These are phyloP conservation scores for Yamadazyma sp. DNA, from an alignment of 1,139 yeast genomes.

Conservation along the genomic window DNA sequence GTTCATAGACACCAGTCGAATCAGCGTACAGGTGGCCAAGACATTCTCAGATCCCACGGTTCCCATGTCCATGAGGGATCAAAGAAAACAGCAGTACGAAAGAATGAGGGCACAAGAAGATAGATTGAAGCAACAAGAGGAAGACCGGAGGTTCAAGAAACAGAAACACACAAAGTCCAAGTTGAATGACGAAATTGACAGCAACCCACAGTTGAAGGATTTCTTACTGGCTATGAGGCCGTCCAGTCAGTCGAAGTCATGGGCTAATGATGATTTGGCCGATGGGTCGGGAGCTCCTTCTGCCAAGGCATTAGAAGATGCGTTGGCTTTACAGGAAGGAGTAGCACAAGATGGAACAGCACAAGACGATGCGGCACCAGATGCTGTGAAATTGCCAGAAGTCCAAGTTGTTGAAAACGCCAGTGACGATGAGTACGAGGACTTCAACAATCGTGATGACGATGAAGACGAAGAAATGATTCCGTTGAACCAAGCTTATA, in stretches of 20 bases:
- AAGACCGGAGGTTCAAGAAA: conserved; percentile 29
- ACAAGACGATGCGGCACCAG: conserved; percentile 15
- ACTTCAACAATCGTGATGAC: conserved; percentile 40
- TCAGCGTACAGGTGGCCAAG: conserved; percentile 81
- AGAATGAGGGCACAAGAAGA: conserved; percentile 58
- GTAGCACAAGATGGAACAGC: conserved; percentile 20
- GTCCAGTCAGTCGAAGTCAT: conserved; percentile 58
- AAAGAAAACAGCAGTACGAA: conserved; percentile 54
- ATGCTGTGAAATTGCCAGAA: conserved; percentile 15
- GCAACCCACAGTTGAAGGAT: conserved; percentile 72
- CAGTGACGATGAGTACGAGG: conserved; percentile 71
- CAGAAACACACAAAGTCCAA: conserved; percentile 27
- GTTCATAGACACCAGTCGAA: conserved; percentile 78
- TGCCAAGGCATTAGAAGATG: conserved; percentile 39
- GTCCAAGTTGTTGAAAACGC: conserved; percentile 40
- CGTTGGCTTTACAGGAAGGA: conserved; percentile 24
- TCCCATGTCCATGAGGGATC: conserved; percentile 71
- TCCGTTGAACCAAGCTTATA: conserved; percentile 15
- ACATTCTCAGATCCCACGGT: conserved; percentile 80
- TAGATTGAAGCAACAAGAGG: conserved; percentile 47
- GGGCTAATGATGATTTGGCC: conserved; percentile 73
- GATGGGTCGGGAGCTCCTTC: conserved; percentile 56
- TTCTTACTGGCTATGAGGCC: conserved; percentile 84
- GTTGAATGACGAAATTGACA: conserved; percentile 58
- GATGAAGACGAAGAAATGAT: conserved; percentile 20